Base-by-base conservation (phyloP, 495 filamentous ascomycete species). In the Penicillium taxi region DNA sequence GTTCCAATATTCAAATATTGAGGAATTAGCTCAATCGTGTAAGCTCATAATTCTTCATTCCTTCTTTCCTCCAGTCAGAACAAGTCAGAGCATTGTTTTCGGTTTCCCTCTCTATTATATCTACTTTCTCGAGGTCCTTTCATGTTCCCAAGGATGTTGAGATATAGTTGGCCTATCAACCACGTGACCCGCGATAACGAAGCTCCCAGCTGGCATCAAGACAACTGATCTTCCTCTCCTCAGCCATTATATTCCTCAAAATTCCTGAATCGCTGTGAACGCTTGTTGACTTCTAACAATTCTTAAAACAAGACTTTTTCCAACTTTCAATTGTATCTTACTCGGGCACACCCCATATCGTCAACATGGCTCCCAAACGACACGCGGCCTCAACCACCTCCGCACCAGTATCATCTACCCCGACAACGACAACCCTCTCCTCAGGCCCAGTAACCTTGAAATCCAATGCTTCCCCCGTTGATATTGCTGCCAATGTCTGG, bases 401-500 rank as follows among this genome's bases (percentile, higher is more conserved):
- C 47, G 53, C 63, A 25, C 42, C 64, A 23, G 52, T 33, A 26
- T 50, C 45, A 29, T 24, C 58, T 19, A 40, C 63, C n/a, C n/a
- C n/a, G n/a, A n/a, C n/a, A 25, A 36, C 60, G 7, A 32, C 58
- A 50, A 66, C 54, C 39, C 71, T 59, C 42, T 63, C 63, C 63
- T 73, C 67, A 26, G 59, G 67, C 31, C 55, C 64, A 20, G 42
- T 55, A 14, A 58, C 61, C 12, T 59, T 63, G 30, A 50, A 62
- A 42, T 41, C 60, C 32, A 63, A 67, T 50, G 59, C 67, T 52
- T 65, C 63, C 28, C 62, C 75, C 9, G 57, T 64, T 44, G 66
- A 80, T 22, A 75, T 81, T 26, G 53, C 68, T 19, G 42, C 59
- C 8, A 52, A 66, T 48, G 66, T 94, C 32, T 78, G 79, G 74